Evolutionary conservation across 805 yeast genomes (phyloP), one percentile per base, ranked within the genome.

Genomic region (Myxozyma udenii): DNA sequence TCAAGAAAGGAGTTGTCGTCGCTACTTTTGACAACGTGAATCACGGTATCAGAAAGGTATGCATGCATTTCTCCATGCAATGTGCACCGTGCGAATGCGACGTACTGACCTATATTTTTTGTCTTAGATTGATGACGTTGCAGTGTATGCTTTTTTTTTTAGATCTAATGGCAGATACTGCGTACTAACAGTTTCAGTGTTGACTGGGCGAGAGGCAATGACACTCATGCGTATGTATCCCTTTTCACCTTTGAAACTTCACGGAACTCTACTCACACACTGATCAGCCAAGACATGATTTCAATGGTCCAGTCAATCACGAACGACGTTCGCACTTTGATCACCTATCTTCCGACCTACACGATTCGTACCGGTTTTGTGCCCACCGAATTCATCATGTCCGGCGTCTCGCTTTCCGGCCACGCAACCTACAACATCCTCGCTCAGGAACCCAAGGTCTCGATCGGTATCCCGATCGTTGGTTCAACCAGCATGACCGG

Each of bases 401-500:
- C 73, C 11, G 86, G 85, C 1, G 70, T 70, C 37, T 78, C 84
- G 0, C 68, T 79, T 41, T 84, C 85, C 2, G 85, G 80, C 0
- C 84, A 81, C 63, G 69, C 75, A n/a, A 69, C 75, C 26, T 77
- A 78, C 69, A 65, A 75, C 58, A 72, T 66, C 64, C 79, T 71
- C 19, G 61, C 65, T 43, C 60, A 59, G 53, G 68, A 71, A 58
- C 75, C 78, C 3, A 63, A 70, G 46, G 72, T 74, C 16, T 64
- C 66, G 14, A 69, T 70, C 25, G 69, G 75, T 14, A 74, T 75
- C 37, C 83, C 84, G 1, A 70, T 78, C 23, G 69, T 81, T 42
- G 83, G 83, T 2, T 70, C 77, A 50, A 71, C 75, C 6, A 75
- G 75, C 51, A 64, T 80, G 52, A 65, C 77, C 9, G 63, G 73